A percentile compares a stretch with the other conserved stretches of the same genome.
Conservation (phyloP, 1,284 basidiomycete genomes). For the Psilocybe mexicana region DNA sequence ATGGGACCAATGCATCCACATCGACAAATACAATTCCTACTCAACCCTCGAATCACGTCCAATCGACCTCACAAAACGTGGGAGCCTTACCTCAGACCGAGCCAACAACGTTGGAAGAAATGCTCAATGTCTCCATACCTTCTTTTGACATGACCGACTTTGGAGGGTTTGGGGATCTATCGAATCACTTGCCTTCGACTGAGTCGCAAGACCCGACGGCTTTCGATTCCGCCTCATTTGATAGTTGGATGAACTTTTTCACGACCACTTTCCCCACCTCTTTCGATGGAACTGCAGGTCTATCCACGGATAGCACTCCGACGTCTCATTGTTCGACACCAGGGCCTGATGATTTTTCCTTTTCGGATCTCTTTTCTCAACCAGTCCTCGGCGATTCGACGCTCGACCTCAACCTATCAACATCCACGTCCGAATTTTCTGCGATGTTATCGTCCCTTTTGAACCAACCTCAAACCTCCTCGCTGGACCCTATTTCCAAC, state of each 20-base stretch:
- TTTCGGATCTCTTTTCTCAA: slow-evolving; percentile 1
- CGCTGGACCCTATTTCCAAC: background rate
- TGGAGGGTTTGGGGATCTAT: background rate
- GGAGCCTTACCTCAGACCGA: background rate
- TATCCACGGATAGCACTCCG: background rate
- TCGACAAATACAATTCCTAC: background rate
- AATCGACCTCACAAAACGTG: too few relatives aligned
- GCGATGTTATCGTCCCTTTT: slow-evolving; percentile 13
- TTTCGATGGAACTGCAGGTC: slow-evolving; percentile 26
- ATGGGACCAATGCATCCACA: slow-evolving; percentile 17
- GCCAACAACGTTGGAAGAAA: background rate
- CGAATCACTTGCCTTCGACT: background rate
- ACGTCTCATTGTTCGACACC: slow-evolving; percentile 17
- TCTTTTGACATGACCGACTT: background rate
- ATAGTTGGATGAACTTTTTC: slow-evolving; percentile 53
- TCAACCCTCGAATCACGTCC: too few relatives aligned
- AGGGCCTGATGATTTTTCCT: slow-evolving; percentile 9
- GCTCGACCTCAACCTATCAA: background rate
- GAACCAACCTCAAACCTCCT: slow-evolving; percentile 2
- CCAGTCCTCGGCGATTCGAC: background rate
- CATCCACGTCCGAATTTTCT: slow-evolving; percentile 4
- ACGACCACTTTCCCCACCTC: slow-evolving; percentile 40
- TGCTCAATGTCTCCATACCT: background rate
- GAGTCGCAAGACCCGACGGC: background rate
- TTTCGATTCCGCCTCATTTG: slow-evolving; percentile 42